These are phyloP conservation scores for Wickerhamiella dianesei DNA, from an alignment of 805 yeast genomes.

Conservation along the genomic window DNA sequence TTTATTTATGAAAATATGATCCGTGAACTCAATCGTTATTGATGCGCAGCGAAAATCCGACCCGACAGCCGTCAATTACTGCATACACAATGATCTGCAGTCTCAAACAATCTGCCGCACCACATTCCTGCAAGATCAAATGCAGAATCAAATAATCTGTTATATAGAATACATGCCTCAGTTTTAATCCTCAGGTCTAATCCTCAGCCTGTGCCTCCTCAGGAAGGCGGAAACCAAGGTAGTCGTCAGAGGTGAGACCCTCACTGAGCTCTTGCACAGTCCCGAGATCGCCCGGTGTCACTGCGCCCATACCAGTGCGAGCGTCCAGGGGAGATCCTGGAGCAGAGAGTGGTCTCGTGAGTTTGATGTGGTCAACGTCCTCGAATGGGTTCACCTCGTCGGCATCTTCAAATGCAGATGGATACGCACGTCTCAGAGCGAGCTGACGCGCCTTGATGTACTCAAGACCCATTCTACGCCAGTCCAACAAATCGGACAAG, in stretches of 20 bases:
- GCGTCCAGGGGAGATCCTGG: conserved; percentile 88
- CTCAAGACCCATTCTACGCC: conserved; percentile 97
- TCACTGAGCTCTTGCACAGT: conserved; percentile 81
- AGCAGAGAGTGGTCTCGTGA: conserved; percentile 86
- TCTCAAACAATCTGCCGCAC: no score
- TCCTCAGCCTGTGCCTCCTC: conserved; percentile 27
- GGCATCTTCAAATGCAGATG: conserved; percentile 47
- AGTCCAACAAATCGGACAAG: conserved; percentile 79
- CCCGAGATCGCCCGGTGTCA: conserved; percentile 95
- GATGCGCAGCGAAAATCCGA: no score
- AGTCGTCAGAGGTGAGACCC: conserved; percentile 59
- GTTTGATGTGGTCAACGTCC: conserved; percentile 31
- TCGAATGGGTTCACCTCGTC: conserved; percentile 24
- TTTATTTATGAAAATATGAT: neutral
- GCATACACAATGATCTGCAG: no score
- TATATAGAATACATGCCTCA: conserved; percentile 10
- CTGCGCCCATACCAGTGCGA: conserved; percentile 45
- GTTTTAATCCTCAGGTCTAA: neutral
- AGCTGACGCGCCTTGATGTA: conserved; percentile 88
- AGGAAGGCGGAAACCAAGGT: conserved; percentile 33
- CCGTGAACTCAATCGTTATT: no score
- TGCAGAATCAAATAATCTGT: neutral
- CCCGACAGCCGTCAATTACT: neutral
- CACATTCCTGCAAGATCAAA: no score
- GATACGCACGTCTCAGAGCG: conserved; percentile 86